These are phyloP conservation scores for Colletotrichum tamarilloi DNA, from an alignment of 2,329 filamentous ascomycete species.

Conservation along the genomic window DNA sequence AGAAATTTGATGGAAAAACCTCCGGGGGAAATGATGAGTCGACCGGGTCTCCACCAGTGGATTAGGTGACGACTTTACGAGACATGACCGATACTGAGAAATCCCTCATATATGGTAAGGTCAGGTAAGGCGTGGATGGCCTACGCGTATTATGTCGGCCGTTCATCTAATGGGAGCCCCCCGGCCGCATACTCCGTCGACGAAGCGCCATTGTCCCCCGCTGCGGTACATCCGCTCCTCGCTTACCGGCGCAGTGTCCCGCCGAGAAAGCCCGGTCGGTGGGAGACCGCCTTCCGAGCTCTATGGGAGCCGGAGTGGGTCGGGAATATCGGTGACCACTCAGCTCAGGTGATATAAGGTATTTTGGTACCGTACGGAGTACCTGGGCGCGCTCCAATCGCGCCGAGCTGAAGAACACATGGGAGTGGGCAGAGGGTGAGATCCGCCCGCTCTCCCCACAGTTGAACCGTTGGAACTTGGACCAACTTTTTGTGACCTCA, in stretches of 20 bases:
- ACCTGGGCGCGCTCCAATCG: not conserved
- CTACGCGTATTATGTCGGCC: not conserved
- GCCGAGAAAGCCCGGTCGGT: not conserved
- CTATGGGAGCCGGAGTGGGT: not conserved
- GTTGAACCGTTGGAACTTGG: not conserved
- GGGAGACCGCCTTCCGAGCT: not conserved
- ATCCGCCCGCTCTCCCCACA: slow-evolving; percentile 16
- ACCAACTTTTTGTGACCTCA: slow-evolving; percentile 22
- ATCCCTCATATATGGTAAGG: too few relatives aligned
- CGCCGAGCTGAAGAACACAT: not conserved
- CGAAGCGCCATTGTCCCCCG: slow-evolving; percentile 7
- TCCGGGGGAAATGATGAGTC: not conserved
- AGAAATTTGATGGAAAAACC: not conserved
- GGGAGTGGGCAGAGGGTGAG: not conserved
- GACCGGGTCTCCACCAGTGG: not conserved
- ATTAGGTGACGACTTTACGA: not conserved
- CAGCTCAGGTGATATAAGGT: too few relatives aligned
- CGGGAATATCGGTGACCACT: too few relatives aligned
- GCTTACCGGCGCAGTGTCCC: not conserved
- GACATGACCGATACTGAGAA: not conserved
- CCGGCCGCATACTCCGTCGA: slow-evolving; percentile 5
- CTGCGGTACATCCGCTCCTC: not conserved
- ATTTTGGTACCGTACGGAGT: not conserved
- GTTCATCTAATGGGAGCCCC: not conserved
- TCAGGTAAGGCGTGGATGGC: too few relatives aligned